Conservation (phyloP, 176 grass and related monocot species). For the Lolium perenne region DNA sequence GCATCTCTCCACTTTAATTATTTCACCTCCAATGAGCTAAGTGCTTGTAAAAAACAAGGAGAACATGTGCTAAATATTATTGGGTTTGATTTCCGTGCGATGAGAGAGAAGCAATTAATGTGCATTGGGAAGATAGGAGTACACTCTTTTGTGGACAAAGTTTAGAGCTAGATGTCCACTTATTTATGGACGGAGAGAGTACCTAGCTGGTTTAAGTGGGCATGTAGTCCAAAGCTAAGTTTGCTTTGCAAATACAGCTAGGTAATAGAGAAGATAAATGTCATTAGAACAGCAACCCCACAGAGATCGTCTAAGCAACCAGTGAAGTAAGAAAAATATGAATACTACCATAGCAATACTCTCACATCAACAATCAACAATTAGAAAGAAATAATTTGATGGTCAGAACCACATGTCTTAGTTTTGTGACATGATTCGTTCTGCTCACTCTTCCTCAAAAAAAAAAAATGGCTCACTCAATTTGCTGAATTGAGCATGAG, state of each 20-base stretch:
- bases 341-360: not conserved
- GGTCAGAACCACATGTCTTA: not conserved
- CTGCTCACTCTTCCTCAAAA: not conserved
- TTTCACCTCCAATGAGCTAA: too few relatives aligned
- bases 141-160: too few relatives aligned
- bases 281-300: conserved; percentile 3
- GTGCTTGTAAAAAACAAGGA: too few relatives aligned
- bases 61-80: too few relatives aligned
- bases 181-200: too few relatives aligned
- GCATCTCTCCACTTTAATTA: too few relatives aligned
- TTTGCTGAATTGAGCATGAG: not conserved
- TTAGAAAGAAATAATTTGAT: not conserved
- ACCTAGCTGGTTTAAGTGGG: not conserved
- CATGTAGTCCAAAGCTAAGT: not conserved
- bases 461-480: not conserved
- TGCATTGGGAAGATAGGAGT: too few relatives aligned
- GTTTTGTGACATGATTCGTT: not conserved
- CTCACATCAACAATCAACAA: not conserved
- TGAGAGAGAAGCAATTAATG: too few relatives aligned
- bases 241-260: not conserved
- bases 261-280: conserved; percentile 24
- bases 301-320: conserved; percentile 2
- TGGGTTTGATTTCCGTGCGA: too few relatives aligned
- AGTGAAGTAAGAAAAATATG: not conserved
- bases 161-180: too few relatives aligned